phyloP scores from a whole-genome alignment of 257 asterid genomes.

The Handroanthus guayacan region DNA sequence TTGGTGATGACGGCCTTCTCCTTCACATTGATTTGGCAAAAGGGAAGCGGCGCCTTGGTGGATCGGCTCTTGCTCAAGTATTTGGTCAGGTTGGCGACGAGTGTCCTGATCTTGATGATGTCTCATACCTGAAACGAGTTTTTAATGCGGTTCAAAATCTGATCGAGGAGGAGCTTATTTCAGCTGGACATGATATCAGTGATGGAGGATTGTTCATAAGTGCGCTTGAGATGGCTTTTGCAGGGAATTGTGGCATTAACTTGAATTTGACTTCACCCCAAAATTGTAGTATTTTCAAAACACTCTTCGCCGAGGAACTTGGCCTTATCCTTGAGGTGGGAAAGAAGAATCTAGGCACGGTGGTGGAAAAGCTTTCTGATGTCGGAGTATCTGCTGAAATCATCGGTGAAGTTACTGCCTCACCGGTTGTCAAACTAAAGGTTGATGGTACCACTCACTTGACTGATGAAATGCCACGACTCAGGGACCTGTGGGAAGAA shows the following conservation, averaged over 20 bases:
- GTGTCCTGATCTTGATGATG: constrained; percentile 91
- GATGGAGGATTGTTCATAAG: constrained; percentile 84
- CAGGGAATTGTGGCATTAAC: constrained; percentile 80
- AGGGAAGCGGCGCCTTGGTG: constrained; percentile 87
- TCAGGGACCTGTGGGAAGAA: constrained; percentile 93
- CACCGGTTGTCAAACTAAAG: constrained; percentile 58
- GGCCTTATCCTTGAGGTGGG: constrained; percentile 80
- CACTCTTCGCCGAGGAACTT: constrained; percentile 90
- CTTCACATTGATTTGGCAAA: constrained; percentile 88
- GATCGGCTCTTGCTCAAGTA: constrained; percentile 93
- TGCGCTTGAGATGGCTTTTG: constrained; percentile 95
- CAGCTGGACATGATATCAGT: constrained; percentile 96
- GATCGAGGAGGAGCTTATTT: constrained; percentile 72
- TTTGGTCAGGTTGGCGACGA: constrained; percentile 85
- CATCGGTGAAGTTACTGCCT: constrained; percentile 68
- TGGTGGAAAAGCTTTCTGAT: constrained; percentile 52
- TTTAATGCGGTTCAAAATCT: constrained; percentile 79
- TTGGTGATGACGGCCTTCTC: constrained; percentile 76
- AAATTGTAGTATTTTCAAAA: constrained; percentile 47
- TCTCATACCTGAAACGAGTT: constrained; percentile 69
- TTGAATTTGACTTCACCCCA: constrained; percentile 58
- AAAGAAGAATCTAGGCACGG: constrained; percentile 51
- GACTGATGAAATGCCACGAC: constrained; percentile 60
- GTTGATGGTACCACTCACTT: constrained; percentile 64
- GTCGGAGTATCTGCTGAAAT: constrained; percentile 59